phyloP scores from a whole-genome alignment of 2,329 filamentous ascomycete genomes.

The Paecilomyces fulvus region DNA sequence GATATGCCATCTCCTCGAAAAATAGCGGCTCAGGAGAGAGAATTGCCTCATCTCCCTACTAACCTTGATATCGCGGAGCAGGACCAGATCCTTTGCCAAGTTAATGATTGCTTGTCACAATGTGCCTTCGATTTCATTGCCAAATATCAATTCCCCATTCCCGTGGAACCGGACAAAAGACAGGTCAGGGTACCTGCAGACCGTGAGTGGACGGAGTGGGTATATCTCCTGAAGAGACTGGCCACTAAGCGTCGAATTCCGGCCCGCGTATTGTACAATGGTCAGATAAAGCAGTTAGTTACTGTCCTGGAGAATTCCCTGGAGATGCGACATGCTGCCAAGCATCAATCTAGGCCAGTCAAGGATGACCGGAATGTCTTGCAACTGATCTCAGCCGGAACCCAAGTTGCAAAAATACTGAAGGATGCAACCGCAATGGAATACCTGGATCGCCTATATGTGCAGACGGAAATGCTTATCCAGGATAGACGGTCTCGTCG shows the following conservation, averaged over 20 bases:
- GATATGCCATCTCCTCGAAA: conserved; percentile 63
- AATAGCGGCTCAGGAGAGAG: conserved; percentile 67
- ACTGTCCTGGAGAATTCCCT: conserved; percentile 81
- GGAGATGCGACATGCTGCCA: conserved; percentile 78
- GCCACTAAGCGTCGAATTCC: conserved; percentile 81
- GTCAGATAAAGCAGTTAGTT: conserved; percentile 85
- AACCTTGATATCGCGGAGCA: conserved; percentile 78
- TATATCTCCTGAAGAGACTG: conserved; percentile 74
- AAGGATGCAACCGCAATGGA: conserved; percentile 79
- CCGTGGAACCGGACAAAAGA: conserved; percentile 72
- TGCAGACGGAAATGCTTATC: conserved; percentile 71
- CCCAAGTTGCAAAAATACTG: conserved; percentile 79
- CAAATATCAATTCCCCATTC: conserved; percentile 85
- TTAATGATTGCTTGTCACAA: conserved; percentile 76
- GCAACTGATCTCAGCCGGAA: conserved; percentile 77
- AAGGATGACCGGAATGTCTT: conserved; percentile 86
- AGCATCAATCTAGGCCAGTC: conserved; percentile 71
- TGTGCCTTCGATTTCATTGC: conserved; percentile 87
- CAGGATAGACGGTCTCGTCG: conserved; percentile 49
- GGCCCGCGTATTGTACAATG: conserved; percentile 74
- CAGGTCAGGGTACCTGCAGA: conserved; percentile 66
- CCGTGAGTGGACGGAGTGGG: conserved; percentile 87
- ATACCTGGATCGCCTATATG: conserved; percentile 71
- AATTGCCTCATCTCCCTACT: conserved; percentile 72
- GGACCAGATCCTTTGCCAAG: conserved; percentile 67